Percentiles rank a stretch among this genome's conserved stretches.
These are phyloP conservation scores for Trichoderma arundinaceum DNA, from an alignment of 2,329 filamentous ascomycete species.

Conservation along the genomic window DNA sequence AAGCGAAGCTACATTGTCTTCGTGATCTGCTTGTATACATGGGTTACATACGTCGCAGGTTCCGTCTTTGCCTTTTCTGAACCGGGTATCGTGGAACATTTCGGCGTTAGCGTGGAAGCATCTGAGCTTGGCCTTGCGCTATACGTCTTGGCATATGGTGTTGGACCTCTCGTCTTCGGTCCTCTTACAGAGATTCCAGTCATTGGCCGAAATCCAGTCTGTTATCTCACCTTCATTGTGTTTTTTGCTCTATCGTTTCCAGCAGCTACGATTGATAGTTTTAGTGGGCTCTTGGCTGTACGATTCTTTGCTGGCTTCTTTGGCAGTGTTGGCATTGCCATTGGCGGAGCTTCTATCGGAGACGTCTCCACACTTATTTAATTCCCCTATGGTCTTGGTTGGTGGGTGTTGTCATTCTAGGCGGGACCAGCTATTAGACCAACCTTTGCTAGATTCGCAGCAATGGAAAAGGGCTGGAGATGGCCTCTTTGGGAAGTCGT, in stretches of 20 bases:
- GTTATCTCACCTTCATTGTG: constrained; percentile 11
- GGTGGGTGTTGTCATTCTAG: constrained; percentile 59
- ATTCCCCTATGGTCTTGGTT: constrained; percentile 62
- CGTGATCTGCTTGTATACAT: constrained; percentile 19
- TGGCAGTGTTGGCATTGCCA: constrained; percentile 67
- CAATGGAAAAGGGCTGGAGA: constrained; percentile 57
- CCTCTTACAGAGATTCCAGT: constrained; percentile 13
- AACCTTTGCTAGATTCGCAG: constrained; percentile 48
- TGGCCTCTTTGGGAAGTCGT: constrained; percentile 64
- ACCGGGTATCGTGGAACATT: constrained; percentile 12
- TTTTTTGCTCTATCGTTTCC: constrained; percentile 23
- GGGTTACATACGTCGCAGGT: constrained; percentile 17
- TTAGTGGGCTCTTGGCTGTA: constrained; percentile 61
- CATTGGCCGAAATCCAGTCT: constrained; percentile 17
- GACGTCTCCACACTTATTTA: constrained; percentile 60
- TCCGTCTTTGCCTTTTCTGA: constrained; percentile 8
- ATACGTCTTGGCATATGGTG: constrained; percentile 19
- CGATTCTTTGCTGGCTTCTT: constrained; percentile 70
- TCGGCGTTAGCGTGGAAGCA: constrained; percentile 10
- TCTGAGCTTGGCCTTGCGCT: constrained; percentile 23
- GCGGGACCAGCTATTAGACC: constrained; percentile 23
- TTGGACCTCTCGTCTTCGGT: constrained; percentile 17
- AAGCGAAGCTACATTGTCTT: constrained; percentile 27
- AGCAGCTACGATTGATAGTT: constrained; percentile 13
- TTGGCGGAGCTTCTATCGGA: constrained; percentile 56